Conservation (phyloP, 1,284 basidiomycete genomes). For the Bothia castanella region DNA sequence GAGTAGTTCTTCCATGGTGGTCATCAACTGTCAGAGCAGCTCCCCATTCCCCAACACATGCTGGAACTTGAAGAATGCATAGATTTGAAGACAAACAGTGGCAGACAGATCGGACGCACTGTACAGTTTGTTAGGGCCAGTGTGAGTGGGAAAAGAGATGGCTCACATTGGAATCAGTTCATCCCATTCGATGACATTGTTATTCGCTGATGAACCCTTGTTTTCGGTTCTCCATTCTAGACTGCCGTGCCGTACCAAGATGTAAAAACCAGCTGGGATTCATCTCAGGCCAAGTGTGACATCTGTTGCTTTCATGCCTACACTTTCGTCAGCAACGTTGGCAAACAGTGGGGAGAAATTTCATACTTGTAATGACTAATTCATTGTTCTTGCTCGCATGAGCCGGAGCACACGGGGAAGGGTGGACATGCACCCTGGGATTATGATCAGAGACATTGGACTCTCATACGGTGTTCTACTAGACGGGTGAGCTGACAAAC, state of each 20-base stretch:
- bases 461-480: too few species aligned
- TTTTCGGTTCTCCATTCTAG: too few species aligned
- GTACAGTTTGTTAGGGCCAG: not conserved
- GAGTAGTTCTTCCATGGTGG: constrained; percentile 5
- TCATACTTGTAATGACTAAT: not conserved
- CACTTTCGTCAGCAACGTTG: not conserved
- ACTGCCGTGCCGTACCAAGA: not conserved
- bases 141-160: too few species aligned
- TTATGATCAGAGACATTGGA: too few species aligned
- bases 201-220: not conserved
- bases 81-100: not conserved
- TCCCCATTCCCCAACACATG: constrained; percentile 14
- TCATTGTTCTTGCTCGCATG: too few species aligned
- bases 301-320: constrained; percentile 6
- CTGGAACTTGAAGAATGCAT: constrained; percentile 15
- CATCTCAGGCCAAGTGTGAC: not conserved
- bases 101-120: constrained; percentile 11
- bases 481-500: too few species aligned
- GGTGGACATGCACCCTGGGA: too few species aligned
- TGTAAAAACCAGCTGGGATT: constrained; percentile 7
- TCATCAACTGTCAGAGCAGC: not conserved
- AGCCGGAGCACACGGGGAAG: too few species aligned
- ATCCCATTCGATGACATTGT: constrained; percentile 7
- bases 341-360: too few species aligned
- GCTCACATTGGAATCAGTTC: constrained; percentile 10